A percentile compares a stretch with the other conserved stretches of the same genome.
Conservation (phyloP, 2,329 filamentous ascomycete species). For the Nothopassalora personata region DNA sequence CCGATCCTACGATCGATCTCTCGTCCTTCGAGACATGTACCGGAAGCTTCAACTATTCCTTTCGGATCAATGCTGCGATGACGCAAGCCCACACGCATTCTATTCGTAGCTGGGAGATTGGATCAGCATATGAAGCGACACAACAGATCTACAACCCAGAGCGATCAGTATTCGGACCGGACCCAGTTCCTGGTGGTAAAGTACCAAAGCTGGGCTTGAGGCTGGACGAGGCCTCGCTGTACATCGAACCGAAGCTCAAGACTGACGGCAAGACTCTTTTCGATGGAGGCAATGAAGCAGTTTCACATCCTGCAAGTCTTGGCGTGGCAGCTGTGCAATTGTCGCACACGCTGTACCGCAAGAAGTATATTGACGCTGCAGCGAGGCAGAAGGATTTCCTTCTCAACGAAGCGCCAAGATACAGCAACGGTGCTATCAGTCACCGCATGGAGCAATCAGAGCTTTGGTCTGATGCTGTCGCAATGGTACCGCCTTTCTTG, state of each 20-base stretch:
- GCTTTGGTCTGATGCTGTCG: conserved; percentile 47
- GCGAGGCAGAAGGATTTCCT: conserved; percentile 40
- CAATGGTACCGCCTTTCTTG: conserved; percentile 48
- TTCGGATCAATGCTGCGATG: conserved; percentile 24
- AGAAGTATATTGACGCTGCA: conserved; percentile 35
- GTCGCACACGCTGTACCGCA: conserved; percentile 28
- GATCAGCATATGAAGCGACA: conserved; percentile 38
- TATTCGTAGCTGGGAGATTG: conserved; percentile 40
- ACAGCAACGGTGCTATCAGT: conserved; percentile 45
- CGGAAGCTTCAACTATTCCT: conserved; percentile 25
- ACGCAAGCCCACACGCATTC: conserved; percentile 31
- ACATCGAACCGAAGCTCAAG: conserved; percentile 25
- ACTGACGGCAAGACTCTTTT: conserved; percentile 33
- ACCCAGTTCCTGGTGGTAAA: conserved; percentile 34
- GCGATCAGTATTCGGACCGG: conserved; percentile 34
- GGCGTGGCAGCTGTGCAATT: conserved; percentile 44
- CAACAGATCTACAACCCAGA: conserved; percentile 36
- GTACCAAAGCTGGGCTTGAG: conserved; percentile 23
- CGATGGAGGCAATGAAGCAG: conserved; percentile 33
- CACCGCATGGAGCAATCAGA: conserved; percentile 42
- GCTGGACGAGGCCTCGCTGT: conserved; percentile 31
- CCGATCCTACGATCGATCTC: conserved; percentile 15
- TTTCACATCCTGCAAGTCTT: conserved; percentile 43
- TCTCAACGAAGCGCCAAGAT: conserved; percentile 37
- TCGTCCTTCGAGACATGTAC: conserved; percentile 20